Base-by-base conservation (phyloP, 768 basidiomycete species). In the Mycena haematopus region DNA sequence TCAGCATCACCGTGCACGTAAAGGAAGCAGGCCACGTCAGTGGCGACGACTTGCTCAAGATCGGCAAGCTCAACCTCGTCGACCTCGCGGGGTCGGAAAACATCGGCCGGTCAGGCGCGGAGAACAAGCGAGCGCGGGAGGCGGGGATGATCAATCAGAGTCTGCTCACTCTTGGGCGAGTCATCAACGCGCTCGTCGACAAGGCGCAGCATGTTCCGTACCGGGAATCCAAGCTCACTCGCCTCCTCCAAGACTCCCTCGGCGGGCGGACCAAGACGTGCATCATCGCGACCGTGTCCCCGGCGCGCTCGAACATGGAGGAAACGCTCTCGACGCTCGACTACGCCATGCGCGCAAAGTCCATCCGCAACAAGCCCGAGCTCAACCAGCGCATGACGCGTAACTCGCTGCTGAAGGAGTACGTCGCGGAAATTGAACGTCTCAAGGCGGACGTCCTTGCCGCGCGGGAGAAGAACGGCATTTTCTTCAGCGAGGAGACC, bases 141-240 rank as follows among this genome's bases (percentile, higher is more conserved):
- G 97, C 97, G 1, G 97, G 97, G 13, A 97, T 96, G 92, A 99
- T 99, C 74, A 99, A 99, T 71, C 94, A 97, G 76, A 96, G 93
- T 71, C 80, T 99, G 52, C 80, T 99, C 2, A 98, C 97, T n/a
- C 86, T 99, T 15, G 97, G 97, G 0, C 81, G 97, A 33, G 97
- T 99, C 38, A 99, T 99, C 69, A 97, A 96, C 65, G 93, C 93
- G 11, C 84, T 99, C 46, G 97, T 99, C 56, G 96, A 98, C 69
- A 90, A 86, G 68, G 89, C 92, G 0, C 82, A 88, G 31, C 97
- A 99, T 72, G 90, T 99, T 47, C 97, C 97, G 8, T 99, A 99
- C 74, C 87, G 95, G 27, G 97, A 99, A 76, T 98, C 96, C 3
- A 99, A 99, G 73, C 89, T 99, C 56, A 99, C 97, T 15, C 92